Evolutionary conservation across 2,329 filamentous ascomycete genomes (phyloP).

Genomic region (Neurospora crassa): DNA sequence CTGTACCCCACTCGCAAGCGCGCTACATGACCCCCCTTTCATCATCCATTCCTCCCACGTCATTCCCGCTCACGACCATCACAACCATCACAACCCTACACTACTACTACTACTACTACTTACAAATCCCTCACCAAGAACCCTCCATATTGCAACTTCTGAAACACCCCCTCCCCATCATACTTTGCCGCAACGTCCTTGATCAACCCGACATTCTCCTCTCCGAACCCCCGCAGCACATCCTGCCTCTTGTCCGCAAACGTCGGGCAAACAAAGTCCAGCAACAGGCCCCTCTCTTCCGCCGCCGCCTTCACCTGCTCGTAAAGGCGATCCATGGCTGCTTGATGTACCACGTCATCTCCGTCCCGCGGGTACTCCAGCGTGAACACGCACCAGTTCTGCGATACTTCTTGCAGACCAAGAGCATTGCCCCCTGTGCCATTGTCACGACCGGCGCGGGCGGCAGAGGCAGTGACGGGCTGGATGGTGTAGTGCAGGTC

Average conservation of each 20-base stretch:
- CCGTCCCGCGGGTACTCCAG: not conserved
- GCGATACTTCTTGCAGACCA: not conserved
- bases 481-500: not conserved
- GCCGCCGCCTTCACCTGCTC: not conserved
- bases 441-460: not conserved
- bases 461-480: not conserved
- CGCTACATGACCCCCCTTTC: too few species aligned
- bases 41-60: too few species aligned
- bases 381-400: conserved; percentile 1
- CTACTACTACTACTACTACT: too few species aligned
- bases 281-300: not conserved
- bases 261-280: not conserved
- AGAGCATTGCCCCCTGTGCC: not conserved
- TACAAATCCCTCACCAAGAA: conserved; percentile 1
- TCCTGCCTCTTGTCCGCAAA: not conserved
- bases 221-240: not conserved
- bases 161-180: not conserved
- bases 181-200: not conserved
- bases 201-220: not conserved
- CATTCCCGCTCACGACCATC: too few species aligned
- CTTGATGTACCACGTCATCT: not conserved
- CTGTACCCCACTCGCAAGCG: not conserved
- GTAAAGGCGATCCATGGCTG: not conserved
- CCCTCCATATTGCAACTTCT: not conserved
- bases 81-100: not conserved